Evolutionary conservation across 2,329 filamentous ascomycete genomes (phyloP), one percentile per base, ranked within the genome.

Genomic region (Cladosporium sphaerospermum): DNA sequence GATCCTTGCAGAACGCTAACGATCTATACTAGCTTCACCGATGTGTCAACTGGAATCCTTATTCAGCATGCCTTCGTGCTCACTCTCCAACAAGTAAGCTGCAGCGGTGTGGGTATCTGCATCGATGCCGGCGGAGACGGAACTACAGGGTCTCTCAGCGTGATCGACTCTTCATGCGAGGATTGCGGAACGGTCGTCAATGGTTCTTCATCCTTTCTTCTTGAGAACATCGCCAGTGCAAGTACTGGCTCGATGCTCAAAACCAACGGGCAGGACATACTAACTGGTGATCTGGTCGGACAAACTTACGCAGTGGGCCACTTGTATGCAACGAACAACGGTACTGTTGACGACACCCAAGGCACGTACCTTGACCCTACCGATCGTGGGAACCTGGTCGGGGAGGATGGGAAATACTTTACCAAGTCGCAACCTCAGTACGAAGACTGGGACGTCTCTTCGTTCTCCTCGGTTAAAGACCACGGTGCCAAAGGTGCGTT

Each of bases 401-500:
- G 39, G 13, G 45, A 34, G 7, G 45, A 65, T 31, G 68, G 67
- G 3, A 69, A 67, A 14, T 78, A 73, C 54, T 71, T 75, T 46
- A 71, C 67, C 11, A 67, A 68, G 50, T 55, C 64, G 6, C 64
- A 69, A 3, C 75, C 72, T 9, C 75, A 71, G 44, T 78, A 77
- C 49, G 62, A 66, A 3, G 64, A 73, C 34, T 74, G 73, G 55
- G 64, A 66, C 7, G 61, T 66, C 7, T 63, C 67, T 32, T 68
- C 75, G 45, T 66, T 78, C 36, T 63, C 77, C 33, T 78, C 75
- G 52, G 66, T 78, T 44, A 78, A 76, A 58, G 66, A 66, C 11
- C 74, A 76, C 31, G 57, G 62, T n/a, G 62, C 62, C 31, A 56
- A 54, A 51, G 62, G 14, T 16, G 14, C 14, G 14, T 16, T 16